Percentiles rank a stretch among this genome's conserved stretches.
Conservation (phyloP, 768 basidiomycete species). For the Cantharellus cinnabarinus region DNA sequence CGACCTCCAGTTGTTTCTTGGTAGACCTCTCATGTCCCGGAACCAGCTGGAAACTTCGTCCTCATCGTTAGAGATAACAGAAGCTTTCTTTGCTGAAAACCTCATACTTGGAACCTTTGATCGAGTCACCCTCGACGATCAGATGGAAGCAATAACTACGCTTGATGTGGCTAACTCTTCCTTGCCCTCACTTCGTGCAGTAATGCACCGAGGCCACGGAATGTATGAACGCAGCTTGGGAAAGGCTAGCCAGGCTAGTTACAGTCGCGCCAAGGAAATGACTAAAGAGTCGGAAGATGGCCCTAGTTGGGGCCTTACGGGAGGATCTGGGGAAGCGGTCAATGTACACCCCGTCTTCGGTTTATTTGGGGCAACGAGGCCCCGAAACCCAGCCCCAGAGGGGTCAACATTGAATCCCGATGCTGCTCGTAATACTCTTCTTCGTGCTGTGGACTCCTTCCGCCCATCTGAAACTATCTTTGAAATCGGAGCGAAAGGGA, state of each 20-base stretch:
- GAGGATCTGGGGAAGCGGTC: constrained; percentile 27
- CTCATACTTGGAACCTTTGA: constrained; percentile 70
- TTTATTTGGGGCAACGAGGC: constrained; percentile 14
- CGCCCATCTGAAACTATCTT: constrained; percentile 77
- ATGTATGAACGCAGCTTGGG: constrained; percentile 92
- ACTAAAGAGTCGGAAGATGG: constrained; percentile 33
- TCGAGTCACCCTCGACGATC: constrained; percentile 59
- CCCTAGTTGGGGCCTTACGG: constrained; percentile 37
- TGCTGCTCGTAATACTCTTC: constrained; percentile 38
- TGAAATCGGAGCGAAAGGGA: constrained; percentile 63
- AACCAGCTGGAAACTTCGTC: constrained; percentile 11
- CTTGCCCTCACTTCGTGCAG: constrained; percentile 45
- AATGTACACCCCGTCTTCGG: constrained; percentile 42
- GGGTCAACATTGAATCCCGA: constrained; percentile 22
- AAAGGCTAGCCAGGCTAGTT: constrained; percentile 69
- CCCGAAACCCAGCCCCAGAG: constrained; percentile 9
- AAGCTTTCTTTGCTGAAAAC: constrained; percentile 45
- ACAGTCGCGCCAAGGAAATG: constrained; percentile 80
- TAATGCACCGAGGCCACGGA: constrained; percentile 72
- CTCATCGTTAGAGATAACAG: constrained; percentile 21
- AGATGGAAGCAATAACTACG: constrained; percentile 56
- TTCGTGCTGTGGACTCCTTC: constrained; percentile 64
- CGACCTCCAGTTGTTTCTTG: constrained; percentile 85
- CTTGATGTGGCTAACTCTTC: constrained; percentile 44
- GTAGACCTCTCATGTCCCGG: constrained; percentile 46